A percentile compares a stretch with the other conserved stretches of the same genome.
phyloP scores from a whole-genome alignment of 306 rosid species.

The Parietaria judaica region DNA sequence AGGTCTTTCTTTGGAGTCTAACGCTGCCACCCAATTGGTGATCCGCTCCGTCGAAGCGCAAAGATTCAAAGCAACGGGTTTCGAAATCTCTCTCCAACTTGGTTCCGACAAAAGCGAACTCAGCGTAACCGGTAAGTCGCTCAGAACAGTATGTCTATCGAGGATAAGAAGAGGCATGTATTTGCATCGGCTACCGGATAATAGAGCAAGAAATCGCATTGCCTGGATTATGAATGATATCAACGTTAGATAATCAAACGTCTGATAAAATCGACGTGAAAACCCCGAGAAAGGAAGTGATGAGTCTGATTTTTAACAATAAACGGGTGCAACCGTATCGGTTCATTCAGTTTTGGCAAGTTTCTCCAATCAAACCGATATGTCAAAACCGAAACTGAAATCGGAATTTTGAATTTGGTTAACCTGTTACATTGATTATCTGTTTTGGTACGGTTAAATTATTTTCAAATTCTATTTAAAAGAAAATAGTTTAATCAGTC shows the following conservation, averaged over 20 bases:
- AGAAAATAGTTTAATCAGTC: no score
- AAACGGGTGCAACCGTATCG: background rate
- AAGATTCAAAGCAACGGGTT: constrained; percentile 43
- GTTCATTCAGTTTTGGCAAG: no score
- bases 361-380: no score
- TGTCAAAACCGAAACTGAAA: no score
- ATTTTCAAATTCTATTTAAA: no score
- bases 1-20: constrained; percentile 22
- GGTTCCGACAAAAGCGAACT: constrained; percentile 51
- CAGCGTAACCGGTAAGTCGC: constrained; percentile 72
- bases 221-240: constrained; percentile 38
- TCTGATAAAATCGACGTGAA: background rate
- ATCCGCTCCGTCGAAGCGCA: constrained; percentile 63
- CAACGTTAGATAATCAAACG: background rate
- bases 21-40: constrained; percentile 31
- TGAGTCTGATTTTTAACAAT: no score
- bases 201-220: constrained; percentile 58
- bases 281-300: background rate
- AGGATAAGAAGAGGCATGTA: constrained; percentile 74
- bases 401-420: no score
- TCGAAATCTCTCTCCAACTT: constrained; percentile 52
- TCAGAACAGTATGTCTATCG: constrained; percentile 49
- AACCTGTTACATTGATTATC: no score
- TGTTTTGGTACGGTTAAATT: no score
- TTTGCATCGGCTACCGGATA: constrained; percentile 73